Percentiles rank a stretch among this genome's conserved stretches.
phyloP scores from a whole-genome alignment of 352 stramenopile genomes.

The Globisporangium alternatum region DNA sequence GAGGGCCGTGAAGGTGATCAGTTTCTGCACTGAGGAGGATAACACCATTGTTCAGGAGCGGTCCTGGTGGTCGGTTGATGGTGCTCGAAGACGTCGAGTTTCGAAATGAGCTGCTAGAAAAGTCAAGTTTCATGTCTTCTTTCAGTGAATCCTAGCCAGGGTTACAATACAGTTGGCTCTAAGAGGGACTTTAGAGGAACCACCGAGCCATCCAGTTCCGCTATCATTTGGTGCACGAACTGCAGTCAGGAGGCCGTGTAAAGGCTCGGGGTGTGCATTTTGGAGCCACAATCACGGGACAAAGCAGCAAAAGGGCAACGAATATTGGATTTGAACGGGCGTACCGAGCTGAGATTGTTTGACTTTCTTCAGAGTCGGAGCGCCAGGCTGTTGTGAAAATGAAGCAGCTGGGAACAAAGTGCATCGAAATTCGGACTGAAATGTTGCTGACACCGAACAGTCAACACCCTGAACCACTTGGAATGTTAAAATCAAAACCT shows the following conservation, averaged over 20 bases:
- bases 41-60: neutral
- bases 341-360: neutral
- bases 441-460: neutral
- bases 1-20: slow-evolving; percentile 12
- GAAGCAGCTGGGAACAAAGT: slow-evolving; percentile 9
- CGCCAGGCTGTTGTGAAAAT: neutral
- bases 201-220: slow-evolving; percentile 1
- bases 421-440: neutral
- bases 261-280: slow-evolving; percentile 1
- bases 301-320: no score
- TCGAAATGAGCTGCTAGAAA: neutral
- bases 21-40: slow-evolving; percentile 10
- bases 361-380: neutral
- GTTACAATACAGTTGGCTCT: neutral
- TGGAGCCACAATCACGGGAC: neutral
- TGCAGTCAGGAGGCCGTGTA: neutral
- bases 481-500: neutral
- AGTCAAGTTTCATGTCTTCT: no score
- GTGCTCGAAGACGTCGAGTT: neutral
- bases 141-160: neutral
- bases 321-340: neutral
- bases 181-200: neutral
- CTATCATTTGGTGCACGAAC: slow-evolving; percentile 6
- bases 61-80: neutral
- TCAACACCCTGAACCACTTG: neutral